Conservation (phyloP, 1,284 basidiomycete genomes). For the Cutaneotrichosporon cavernicola region DNA sequence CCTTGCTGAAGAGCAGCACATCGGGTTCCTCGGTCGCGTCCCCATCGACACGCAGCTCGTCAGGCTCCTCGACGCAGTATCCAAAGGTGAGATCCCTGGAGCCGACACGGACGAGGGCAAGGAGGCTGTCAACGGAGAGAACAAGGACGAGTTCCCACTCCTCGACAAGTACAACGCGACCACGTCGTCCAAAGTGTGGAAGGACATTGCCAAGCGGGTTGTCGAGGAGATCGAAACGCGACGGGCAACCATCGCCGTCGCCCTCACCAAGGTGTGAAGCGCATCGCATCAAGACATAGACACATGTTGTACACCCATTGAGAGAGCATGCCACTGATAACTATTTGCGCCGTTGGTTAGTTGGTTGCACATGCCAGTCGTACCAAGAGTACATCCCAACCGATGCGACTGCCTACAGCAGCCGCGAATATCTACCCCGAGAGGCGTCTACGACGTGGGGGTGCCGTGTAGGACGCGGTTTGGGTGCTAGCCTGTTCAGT, state of each 20-base stretch:
- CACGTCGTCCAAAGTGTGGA: constrained; percentile 51
- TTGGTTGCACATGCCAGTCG: background rate
- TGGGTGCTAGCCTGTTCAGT: constrained; percentile 7
- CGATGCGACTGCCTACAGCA: constrained; percentile 2
- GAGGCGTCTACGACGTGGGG: constrained; percentile 14
- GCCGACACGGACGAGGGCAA: constrained; percentile 15
- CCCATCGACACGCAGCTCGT: constrained; percentile 94
- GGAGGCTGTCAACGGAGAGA: background rate
- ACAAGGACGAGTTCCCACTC: constrained; percentile 38
- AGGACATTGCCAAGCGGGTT: constrained; percentile 43
- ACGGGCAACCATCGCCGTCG: constrained; percentile 17
- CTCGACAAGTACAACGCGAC: constrained; percentile 52
- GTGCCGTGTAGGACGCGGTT: constrained; percentile 13
- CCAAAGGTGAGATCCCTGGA: constrained; percentile 51
- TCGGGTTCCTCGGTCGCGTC: constrained; percentile 81
- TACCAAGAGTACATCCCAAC: constrained; percentile 13
- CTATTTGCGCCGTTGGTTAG: background rate
- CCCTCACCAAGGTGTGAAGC: background rate
- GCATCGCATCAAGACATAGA: background rate
- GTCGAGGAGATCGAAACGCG: constrained; percentile 31
- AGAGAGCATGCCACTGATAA: background rate
- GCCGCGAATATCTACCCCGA: constrained; percentile 12
- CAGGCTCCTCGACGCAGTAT: constrained; percentile 73
- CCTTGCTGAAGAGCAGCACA: constrained; percentile 71
- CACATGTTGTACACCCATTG: constrained; percentile 1